These are phyloP conservation scores for Cetraspora pellucida DNA, from an alignment of 192 early-diverging fungal genomes.

Conservation along the genomic window DNA sequence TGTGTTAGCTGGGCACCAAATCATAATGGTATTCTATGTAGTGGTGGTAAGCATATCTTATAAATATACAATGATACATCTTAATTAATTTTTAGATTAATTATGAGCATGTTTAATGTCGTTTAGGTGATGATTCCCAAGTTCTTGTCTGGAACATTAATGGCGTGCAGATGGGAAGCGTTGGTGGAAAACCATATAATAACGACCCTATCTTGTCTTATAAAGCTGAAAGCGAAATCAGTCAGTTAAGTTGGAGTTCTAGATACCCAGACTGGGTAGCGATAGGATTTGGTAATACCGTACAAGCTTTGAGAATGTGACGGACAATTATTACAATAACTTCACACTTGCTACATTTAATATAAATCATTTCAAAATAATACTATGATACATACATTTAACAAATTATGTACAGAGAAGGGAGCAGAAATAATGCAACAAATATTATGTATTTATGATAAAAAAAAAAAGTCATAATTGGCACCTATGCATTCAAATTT, in stretches of 20 bases:
- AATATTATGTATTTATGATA: too few relatives aligned
- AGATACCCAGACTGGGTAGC: slow-evolving; percentile 84
- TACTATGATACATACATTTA: too few relatives aligned
- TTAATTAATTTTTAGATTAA: background rate
- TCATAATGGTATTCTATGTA: slow-evolving; percentile 76
- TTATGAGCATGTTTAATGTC: background rate
- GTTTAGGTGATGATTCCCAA: slow-evolving; percentile 83
- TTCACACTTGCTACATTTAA: too few relatives aligned
- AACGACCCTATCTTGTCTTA: slow-evolving; percentile 76
- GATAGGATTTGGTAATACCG: slow-evolving; percentile 79
- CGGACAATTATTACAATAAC: background rate
- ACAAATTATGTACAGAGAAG: too few relatives aligned
- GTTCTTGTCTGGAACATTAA: slow-evolving; percentile 92
- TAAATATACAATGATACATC: background rate
- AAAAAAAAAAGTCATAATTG: too few relatives aligned
- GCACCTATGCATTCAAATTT: too few relatives aligned
- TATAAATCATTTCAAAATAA: too few relatives aligned
- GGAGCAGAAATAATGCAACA: too few relatives aligned
- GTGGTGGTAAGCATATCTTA: slow-evolving; percentile 64
- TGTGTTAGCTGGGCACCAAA: slow-evolving; percentile 89
- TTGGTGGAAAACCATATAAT: slow-evolving; percentile 21
- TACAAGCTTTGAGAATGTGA: slow-evolving; percentile 84
- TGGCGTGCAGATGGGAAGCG: slow-evolving; percentile 30
- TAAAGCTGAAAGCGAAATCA: slow-evolving; percentile 74
- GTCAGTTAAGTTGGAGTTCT: slow-evolving; percentile 82